Evolutionary conservation across 169 alveolate species (phyloP), one percentile per base, ranked within the genome.

Genomic region (Plasmodium blacklocki): DNA sequence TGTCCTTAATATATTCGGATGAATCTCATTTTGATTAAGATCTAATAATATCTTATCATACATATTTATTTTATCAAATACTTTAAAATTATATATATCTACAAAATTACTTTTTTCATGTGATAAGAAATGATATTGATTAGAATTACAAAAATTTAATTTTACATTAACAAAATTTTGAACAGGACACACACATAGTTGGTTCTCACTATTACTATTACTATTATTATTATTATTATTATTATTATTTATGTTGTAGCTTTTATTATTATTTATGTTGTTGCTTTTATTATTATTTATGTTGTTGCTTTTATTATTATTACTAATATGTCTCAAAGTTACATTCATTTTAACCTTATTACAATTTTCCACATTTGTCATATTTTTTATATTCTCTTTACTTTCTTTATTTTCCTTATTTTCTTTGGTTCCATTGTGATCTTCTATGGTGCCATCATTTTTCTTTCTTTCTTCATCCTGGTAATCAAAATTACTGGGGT

Each of bases 1-100:
- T n/a, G 93, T 74, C 68, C 95, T 88, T 76, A 92, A 88, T 39
- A 92, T 64, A 26, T 88, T 92, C 14, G 95, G 93, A 50, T 92
- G 95, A 18, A 92, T 92, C 64, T 73, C 90, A 26, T 49, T 73
- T 71, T 92, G 95, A 60, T 86, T 92, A 9, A 92, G 45, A 49
- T 83, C 91, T 26, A 83, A 59, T 67, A 83, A 83, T 14, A 83
- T 83, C 70, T 58, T 83, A 66, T 83, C 91, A 60, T 68, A 83
- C 70, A 83, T 83, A 83, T 32, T 83, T 83, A 58, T 83, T 47
- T 83, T 83, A 56, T 83, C 74, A 60, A 68, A 83, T 47, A 83
- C 14, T 54, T 68, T 83, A 62, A 83, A 83, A 63, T 67, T 68
- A 73, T 83, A 83, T 32, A 68, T 11, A 68, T 83, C 91, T 68